Base-by-base conservation (phyloP, 2,329 filamentous ascomycete genomes). In the Fusarium sp. region DNA sequence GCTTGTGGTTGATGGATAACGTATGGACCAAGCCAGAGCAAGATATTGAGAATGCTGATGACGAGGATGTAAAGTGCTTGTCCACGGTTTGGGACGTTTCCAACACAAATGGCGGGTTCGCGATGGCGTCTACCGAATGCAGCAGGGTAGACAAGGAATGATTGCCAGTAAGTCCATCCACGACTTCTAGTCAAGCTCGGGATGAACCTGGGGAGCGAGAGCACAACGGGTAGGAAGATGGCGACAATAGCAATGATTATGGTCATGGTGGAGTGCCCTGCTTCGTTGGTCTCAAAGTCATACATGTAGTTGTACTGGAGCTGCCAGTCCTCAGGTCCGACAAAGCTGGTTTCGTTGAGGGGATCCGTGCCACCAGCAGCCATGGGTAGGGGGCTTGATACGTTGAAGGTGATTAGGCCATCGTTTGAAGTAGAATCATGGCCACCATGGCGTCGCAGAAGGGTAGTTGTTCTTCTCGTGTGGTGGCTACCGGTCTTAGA, bases 291-390 rank as follows among this genome's bases (percentile, higher is more conserved):
- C 50, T 88, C 85, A 40, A 86, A 86, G 57, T 85, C 83, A 11
- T 82, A 71, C 77, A 85, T 82, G 52, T 84, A 84, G 65, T 83
- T 87, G 76, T 87, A 87, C 69, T 86, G 73, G 14, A 70, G 55
- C 56, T 76, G 73, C 76, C 76, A 80, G 43, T 76, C 73, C 13
- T 65, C 54, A 5, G 69, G 59, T 1, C 45, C 40, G 11, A 80
- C 63, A 34, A 78, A 73, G 60, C 77, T 79, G 7, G 78, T 79
- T 6, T 65, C 67, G 33, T 80, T 77, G 19, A 81, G 66, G 1
- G 75, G 73, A 8, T 70, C 57, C 2, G 66, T 9, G 66, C 56
- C 38, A 64, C 73, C 34, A 26, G 26, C 34, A 14, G 76, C 69
- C 13, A 67, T 61, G 7, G 77, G 75, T 17, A 78, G 46, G 1